These are phyloP conservation scores for Crepidotus variabilis DNA, from an alignment of 768 basidiomycete species.

Conservation along the genomic window DNA sequence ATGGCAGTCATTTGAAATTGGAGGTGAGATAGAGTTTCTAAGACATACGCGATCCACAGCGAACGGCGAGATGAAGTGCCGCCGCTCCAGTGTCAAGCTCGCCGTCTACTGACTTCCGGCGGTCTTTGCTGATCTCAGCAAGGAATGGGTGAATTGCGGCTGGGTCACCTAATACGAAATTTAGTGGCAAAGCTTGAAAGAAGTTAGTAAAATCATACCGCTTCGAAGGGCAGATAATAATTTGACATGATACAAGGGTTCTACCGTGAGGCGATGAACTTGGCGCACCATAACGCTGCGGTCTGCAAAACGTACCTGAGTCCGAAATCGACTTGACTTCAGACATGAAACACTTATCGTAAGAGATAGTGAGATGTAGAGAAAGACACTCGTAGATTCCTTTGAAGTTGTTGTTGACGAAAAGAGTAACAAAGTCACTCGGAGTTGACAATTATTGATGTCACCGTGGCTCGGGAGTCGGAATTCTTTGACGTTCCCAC, in stretches of 20 bases:
- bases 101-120: constrained; percentile 41
- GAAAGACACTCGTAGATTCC: too few species aligned
- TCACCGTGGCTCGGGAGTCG: too few species aligned
- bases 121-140: constrained; percentile 69
- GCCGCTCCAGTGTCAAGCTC: constrained; percentile 67
- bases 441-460: too few species aligned
- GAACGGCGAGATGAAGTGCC: constrained; percentile 78
- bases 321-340: too few species aligned
- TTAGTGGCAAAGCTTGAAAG: background rate
- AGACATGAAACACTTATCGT: too few species aligned
- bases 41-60: constrained; percentile 69
- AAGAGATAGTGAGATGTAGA: too few species aligned
- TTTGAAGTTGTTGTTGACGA: too few species aligned
- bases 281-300: background rate
- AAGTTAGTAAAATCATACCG: constrained; percentile 28
- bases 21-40: background rate
- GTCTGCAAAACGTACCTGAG: background rate
- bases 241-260: constrained; percentile 63
- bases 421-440: too few species aligned
- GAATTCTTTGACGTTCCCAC: too few species aligned
- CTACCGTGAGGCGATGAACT: constrained; percentile 13
- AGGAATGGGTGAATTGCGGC: constrained; percentile 79
- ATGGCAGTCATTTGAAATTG: constrained; percentile 3
- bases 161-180: constrained; percentile 54
- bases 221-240: constrained; percentile 58